These are phyloP conservation scores for Pleurotus tuoliensis DNA, from an alignment of 768 basidiomycete genomes.

Conservation along the genomic window DNA sequence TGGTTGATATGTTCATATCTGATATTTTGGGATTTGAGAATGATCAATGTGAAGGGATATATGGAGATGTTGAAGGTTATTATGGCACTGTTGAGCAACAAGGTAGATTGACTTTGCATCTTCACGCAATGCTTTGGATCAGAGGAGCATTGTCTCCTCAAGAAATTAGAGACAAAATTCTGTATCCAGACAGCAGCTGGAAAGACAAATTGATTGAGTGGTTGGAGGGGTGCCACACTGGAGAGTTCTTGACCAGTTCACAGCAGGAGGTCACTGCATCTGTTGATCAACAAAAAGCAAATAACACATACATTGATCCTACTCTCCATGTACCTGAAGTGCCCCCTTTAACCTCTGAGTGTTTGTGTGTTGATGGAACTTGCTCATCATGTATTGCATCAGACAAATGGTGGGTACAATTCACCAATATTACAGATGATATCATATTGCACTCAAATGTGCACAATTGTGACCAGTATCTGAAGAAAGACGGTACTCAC, in stretches of 20 bases:
- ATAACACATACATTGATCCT: neutral
- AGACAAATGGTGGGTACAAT: neutral
- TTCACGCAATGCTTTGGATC: slow-evolving; percentile 30
- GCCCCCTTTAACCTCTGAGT: neutral
- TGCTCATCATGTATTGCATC: neutral
- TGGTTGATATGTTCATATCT: slow-evolving; percentile 21
- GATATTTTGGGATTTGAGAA: slow-evolving; percentile 17
- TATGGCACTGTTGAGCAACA: slow-evolving; percentile 31
- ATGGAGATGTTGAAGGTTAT: slow-evolving; percentile 18
- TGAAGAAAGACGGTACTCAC: neutral
- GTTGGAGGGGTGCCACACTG: slow-evolving; percentile 11
- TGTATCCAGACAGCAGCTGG: slow-evolving; percentile 14
- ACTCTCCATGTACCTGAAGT: neutral
- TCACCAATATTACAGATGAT: neutral
- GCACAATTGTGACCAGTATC: neutral
- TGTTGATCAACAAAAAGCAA: neutral
- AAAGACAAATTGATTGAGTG: slow-evolving; percentile 8
- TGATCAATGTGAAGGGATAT: slow-evolving; percentile 12
- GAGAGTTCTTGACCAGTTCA: slow-evolving; percentile 3
- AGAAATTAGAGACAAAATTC: slow-evolving; percentile 24
- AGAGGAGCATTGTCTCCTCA: slow-evolving; percentile 21
- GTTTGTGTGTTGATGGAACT: neutral
- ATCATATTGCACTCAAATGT: slow-evolving; percentile 1
- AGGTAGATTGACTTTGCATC: slow-evolving; percentile 25
- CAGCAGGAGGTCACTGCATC: neutral